Base-by-base conservation (phyloP, 2,329 filamentous ascomycete genomes). In the Colletotrichum tamarilloi region DNA sequence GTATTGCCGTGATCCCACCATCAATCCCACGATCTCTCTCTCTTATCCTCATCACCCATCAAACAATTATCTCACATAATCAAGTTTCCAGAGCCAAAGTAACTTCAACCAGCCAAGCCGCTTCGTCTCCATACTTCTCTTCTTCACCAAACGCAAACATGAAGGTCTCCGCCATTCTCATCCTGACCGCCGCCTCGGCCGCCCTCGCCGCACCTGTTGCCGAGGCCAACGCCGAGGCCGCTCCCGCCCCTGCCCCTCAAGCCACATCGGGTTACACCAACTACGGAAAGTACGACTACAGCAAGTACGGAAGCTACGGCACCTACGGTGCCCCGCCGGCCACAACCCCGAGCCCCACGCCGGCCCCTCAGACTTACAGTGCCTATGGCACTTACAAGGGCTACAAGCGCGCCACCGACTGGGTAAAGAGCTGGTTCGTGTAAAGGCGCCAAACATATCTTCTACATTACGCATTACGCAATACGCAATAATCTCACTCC, bases 91-190 rank as follows among this genome's bases (percentile, higher is more conserved):
- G 35, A 53, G 6, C 28, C 30, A 55, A 16, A 19, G 1, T 28
- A 68, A 53, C 38, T 26, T 1, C 35, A 53, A 16, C 24, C 42
- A 49, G 42, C 28, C 58, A 59, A 59, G 5, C 57, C 3, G 7
- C 7, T 16, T 22, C 5, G 42, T n/a, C 32, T 49, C 56, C 12
- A 24, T 3, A 53, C 49, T 24, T 32, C 24, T n/a, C 35, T 22
- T 26, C 12, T n/a, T 24, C 53, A 59, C 16, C 67, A 69, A 14
- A 9, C 66, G 28, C 11, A 65, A 80, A 68, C 6, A 82, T 82
- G 81, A 82, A 81, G 77, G 66, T 81, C 46, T 73, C 77, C 62
- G 56, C 78, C 57, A 68, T 77, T 56, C 62, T 81, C 35, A 66
- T 80, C 63, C 63, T 80, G 68, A 74, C 78, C 57, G 73, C 76